Percentiles rank a stretch among this genome's conserved stretches.
phyloP scores from a whole-genome alignment of 2,329 filamentous ascomycete genomes.

The Epichloe uncinata region DNA sequence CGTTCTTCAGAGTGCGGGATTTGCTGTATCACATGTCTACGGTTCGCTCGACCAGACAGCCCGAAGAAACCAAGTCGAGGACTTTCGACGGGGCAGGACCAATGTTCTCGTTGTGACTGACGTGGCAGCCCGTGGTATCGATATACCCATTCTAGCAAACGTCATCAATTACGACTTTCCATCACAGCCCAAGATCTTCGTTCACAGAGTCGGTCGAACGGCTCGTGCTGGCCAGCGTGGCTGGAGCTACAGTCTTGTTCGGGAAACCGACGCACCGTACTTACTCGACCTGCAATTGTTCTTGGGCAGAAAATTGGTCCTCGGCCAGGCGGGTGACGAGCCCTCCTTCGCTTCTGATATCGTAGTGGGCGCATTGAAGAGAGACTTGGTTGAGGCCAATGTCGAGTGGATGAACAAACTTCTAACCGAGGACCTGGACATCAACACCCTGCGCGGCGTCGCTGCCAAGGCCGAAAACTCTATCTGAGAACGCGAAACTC shows the following conservation, averaged over 20 bases:
- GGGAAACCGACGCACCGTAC: slow-evolving; percentile 81
- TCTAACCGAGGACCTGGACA: slow-evolving; percentile 60
- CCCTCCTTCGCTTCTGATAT: slow-evolving; percentile 72
- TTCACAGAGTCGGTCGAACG: slow-evolving; percentile 91
- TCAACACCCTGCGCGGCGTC: slow-evolving; percentile 57
- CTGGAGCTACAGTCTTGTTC: slow-evolving; percentile 89
- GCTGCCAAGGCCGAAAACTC: slow-evolving; percentile 77
- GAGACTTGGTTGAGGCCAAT: slow-evolving; percentile 59
- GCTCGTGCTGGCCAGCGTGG: slow-evolving; percentile 85
- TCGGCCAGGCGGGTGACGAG: slow-evolving; percentile 52
- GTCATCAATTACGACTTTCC: slow-evolving; percentile 99
- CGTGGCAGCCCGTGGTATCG: slow-evolving; percentile 90
- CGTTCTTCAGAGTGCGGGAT: slow-evolving; percentile 69
- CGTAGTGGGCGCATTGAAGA: slow-evolving; percentile 61
- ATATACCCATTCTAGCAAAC: slow-evolving; percentile 91
- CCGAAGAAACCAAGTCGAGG: slow-evolving; percentile 79
- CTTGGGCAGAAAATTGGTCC: slow-evolving; percentile 66
- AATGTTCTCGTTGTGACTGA: slow-evolving; percentile 95
- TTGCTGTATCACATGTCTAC: slow-evolving; percentile 86
- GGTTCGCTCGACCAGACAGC: slow-evolving; percentile 90
- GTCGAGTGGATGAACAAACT: slow-evolving; percentile 77
- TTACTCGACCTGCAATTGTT: slow-evolving; percentile 90
- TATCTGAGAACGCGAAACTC: slow-evolving; percentile 84
- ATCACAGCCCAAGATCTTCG: slow-evolving; percentile 89
- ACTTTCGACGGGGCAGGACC: slow-evolving; percentile 71